These are phyloP conservation scores for Trametes cingulata DNA, from an alignment of 768 basidiomycete species.

Conservation along the genomic window DNA sequence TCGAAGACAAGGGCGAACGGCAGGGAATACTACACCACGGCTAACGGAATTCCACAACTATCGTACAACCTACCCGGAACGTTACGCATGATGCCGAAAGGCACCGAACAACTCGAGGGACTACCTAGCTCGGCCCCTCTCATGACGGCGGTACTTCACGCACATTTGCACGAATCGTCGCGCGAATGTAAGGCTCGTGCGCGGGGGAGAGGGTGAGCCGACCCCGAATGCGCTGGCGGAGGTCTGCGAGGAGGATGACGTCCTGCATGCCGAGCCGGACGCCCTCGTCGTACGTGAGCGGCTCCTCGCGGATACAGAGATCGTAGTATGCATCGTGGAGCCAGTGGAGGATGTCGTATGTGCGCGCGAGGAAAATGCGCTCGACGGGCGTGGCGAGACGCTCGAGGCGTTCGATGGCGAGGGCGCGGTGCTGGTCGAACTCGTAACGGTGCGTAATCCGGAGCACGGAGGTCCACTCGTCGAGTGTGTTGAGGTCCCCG, in stretches of 20 bases:
- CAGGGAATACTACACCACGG: too few relatives aligned
- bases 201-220: background rate
- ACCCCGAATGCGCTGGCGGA: conserved; percentile 17
- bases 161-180: background rate
- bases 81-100: too few relatives aligned
- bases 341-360: conserved; percentile 19
- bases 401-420: conserved; percentile 34
- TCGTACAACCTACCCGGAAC: background rate
- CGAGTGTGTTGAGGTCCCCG: conserved; percentile 28
- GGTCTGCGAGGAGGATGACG: conserved; percentile 20
- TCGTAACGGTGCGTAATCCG: conserved; percentile 32
- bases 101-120: background rate
- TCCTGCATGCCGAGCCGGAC: conserved; percentile 20
- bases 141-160: background rate
- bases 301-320: conserved; percentile 19
- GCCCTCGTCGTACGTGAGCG: conserved; percentile 24
- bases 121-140: background rate
- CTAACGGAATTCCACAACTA: background rate
- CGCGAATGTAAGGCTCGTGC: conserved; percentile 8
- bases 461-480: conserved; percentile 39
- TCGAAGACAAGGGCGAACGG: too few relatives aligned
- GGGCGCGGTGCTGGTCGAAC: conserved; percentile 30
- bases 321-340: conserved; percentile 14
- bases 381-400: conserved; percentile 21
- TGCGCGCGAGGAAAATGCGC: conserved; percentile 22